Evolutionary conservation across 225 moss, liverwort and hornwort genomes (phyloP).

Genomic region (Takakia lepidozioides): DNA sequence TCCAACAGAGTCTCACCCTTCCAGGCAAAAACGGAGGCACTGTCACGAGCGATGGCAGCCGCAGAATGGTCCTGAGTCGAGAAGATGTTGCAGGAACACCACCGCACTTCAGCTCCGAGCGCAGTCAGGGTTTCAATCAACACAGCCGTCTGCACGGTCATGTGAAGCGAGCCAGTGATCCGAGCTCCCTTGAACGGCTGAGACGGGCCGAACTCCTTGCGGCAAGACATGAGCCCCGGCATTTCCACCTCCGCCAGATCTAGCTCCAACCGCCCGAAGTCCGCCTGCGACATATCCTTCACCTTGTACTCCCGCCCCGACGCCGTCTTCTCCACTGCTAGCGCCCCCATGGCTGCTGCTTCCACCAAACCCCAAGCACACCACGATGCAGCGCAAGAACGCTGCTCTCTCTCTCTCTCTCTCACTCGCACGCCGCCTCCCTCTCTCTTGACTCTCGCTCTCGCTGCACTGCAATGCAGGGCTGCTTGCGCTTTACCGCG

Average conservation of each 20-base stretch:
- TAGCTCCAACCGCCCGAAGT: slow-evolving; percentile 92
- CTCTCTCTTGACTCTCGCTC: no score
- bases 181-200: slow-evolving; percentile 90
- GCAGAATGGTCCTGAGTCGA: slow-evolving; percentile 97
- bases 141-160: slow-evolving; percentile 92
- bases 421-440: no score
- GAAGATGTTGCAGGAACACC: slow-evolving; percentile 98
- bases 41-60: slow-evolving; percentile 78
- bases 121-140: slow-evolving; percentile 89
- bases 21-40: slow-evolving; percentile 94
- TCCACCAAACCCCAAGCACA: no score
- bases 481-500: no score
- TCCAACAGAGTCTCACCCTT: slow-evolving; percentile 96
- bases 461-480: no score
- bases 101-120: slow-evolving; percentile 82
- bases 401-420: no score
- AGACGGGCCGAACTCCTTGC: slow-evolving; percentile 63
- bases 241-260: slow-evolving; percentile 97
- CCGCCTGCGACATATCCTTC: slow-evolving; percentile 79
- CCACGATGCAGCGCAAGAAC: no score
- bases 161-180: slow-evolving; percentile 90
- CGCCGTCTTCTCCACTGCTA: slow-evolving; percentile 78
- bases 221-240: slow-evolving; percentile 74
- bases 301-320: slow-evolving; percentile 93
- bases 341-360: slow-evolving; percentile 28